Percentiles rank a stretch among this genome's conserved stretches.
phyloP scores from a whole-genome alignment of 164 flowering plant species.

The Vitis rotundifolia region DNA sequence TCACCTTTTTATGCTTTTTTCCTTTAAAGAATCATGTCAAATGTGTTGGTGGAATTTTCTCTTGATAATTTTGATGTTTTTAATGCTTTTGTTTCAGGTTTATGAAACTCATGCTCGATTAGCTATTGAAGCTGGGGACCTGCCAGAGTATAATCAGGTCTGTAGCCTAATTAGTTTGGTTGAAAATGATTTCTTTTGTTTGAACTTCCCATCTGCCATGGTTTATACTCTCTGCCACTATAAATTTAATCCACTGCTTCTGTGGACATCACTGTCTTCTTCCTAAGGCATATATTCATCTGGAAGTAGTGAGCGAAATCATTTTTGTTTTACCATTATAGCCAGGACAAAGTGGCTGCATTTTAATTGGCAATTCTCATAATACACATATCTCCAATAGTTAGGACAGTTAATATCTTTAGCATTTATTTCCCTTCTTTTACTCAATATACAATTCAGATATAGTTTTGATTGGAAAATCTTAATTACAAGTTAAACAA shows the following conservation, averaged over 20 bases:
- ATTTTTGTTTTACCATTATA: neutral
- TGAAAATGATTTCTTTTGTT: neutral
- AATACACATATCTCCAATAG: neutral
- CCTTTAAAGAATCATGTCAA: neutral
- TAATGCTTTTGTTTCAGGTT: conserved; percentile 52
- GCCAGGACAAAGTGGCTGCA: neutral
- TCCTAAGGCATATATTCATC: neutral
- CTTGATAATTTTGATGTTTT: neutral
- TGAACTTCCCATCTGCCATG: neutral
- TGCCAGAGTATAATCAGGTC: conserved; percentile 97
- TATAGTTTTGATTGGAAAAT: neutral
- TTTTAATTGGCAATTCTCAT: neutral
- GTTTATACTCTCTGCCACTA: neutral
- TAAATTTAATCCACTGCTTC: neutral
- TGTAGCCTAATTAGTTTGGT: conserved; percentile 6
- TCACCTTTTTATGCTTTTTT: too few relatives aligned
- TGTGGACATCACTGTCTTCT: neutral
- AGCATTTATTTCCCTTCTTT: neutral
- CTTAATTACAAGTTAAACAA: neutral
- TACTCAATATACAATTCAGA: neutral
- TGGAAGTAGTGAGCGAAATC: neutral
- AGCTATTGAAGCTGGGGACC: conserved; percentile 87
- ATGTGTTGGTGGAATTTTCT: neutral
- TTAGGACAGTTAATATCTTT: neutral
- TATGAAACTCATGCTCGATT: conserved; percentile 98